A percentile compares a stretch with the other conserved stretches of the same genome.
These are phyloP conservation scores for Fusarium subtropicale DNA, from an alignment of 2,329 filamentous ascomycete genomes.

Conservation along the genomic window DNA sequence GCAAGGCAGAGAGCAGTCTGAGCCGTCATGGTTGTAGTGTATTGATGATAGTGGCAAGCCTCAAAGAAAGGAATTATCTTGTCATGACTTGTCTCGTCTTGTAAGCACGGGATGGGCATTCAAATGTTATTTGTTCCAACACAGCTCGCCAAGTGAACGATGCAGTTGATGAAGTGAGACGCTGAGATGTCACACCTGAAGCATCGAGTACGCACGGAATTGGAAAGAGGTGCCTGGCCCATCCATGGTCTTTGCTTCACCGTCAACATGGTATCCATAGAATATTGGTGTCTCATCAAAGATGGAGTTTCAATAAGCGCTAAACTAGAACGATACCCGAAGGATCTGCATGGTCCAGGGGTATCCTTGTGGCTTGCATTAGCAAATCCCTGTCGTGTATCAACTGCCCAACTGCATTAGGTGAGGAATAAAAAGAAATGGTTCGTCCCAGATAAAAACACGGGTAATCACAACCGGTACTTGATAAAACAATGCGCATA, in stretches of 20 bases:
- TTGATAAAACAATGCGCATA: neutral
- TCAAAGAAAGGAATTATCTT: neutral
- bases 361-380: neutral
- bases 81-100: neutral
- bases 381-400: neutral
- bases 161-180: neutral
- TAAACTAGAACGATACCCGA: neutral
- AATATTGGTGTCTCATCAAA: neutral
- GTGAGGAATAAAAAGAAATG: neutral
- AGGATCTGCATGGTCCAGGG: conserved; percentile 1
- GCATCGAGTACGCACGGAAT: neutral
- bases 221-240: neutral
- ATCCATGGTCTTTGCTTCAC: neutral
- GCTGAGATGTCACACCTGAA: neutral
- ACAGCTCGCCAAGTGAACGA: neutral
- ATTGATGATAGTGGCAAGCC: neutral
- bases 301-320: neutral
- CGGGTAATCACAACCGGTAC: neutral
- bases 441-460: neutral
- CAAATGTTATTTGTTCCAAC: neutral
- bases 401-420: neutral
- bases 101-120: neutral
- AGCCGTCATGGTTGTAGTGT: conserved; percentile 8
- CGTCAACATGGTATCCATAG: neutral
- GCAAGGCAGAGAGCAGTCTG: conserved; percentile 10